These are phyloP conservation scores for Acanthochlamys bracteata DNA, from an alignment of 106 monocot genomes.

Conservation along the genomic window DNA sequence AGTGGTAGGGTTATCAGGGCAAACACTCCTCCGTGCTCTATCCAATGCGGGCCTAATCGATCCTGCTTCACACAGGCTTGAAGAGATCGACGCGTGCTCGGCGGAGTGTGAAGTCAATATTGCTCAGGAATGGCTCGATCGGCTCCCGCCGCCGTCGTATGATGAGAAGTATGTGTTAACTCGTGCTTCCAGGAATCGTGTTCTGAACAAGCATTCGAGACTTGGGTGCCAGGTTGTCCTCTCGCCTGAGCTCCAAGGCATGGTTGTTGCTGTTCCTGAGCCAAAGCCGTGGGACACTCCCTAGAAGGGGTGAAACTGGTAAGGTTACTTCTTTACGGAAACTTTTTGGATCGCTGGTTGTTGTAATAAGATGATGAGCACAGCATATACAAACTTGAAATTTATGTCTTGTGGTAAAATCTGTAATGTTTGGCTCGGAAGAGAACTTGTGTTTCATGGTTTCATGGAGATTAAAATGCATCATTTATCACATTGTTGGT, in stretches of 20 bases:
- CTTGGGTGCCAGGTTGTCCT: constrained; percentile 91
- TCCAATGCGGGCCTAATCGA: constrained; percentile 65
- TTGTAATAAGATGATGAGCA: no score
- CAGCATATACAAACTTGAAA: no score
- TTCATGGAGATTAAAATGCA: no score
- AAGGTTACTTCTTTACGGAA: no score
- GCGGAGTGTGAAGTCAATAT: constrained; percentile 93
- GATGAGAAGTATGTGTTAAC: constrained; percentile 80
- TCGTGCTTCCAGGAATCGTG: constrained; percentile 55
- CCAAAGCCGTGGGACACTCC: constrained; percentile 89
- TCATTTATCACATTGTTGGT: no score
- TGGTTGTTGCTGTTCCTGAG: constrained; percentile 89
- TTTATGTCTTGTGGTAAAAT: no score
- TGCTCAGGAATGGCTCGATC: constrained; percentile 87
- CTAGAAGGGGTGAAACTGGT: constrained; percentile 7
- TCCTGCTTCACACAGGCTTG: constrained; percentile 85
- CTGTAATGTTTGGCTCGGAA: no score
- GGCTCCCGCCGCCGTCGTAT: constrained; percentile 57
- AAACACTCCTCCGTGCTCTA: constrained; percentile 69
- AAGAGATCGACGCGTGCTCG: constrained; percentile 93
- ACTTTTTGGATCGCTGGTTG: no score
- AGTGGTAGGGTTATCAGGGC: constrained; percentile 70
- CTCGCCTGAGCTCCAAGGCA: constrained; percentile 53
- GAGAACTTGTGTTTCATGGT: no score
- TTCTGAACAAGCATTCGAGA: constrained; percentile 72